Base-by-base conservation (phyloP, 2,329 filamentous ascomycete species). In the Blastomyces parvus region DNA sequence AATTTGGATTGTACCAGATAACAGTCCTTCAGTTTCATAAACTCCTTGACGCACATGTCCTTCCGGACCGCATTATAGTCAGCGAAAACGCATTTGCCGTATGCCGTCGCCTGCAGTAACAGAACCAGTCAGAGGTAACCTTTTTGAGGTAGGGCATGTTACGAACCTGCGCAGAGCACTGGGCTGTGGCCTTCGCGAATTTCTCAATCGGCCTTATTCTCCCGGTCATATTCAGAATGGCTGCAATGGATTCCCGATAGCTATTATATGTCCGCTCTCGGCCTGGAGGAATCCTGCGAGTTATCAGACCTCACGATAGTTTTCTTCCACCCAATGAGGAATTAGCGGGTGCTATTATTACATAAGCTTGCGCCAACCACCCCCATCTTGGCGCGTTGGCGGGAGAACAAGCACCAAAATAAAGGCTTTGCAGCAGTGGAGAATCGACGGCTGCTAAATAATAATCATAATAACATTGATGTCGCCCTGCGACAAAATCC, bases 61-160 rank as follows among this genome's bases (percentile, higher is more conserved):
- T 96, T 96, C 69, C 91, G 84, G 2, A 96, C 85, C 3, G 91
- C 85, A 72, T 93, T 93, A 77, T 96, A 97, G 73, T 97, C 93
- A 48, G 86, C 85, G 60, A 93, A 84, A 67, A 99, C 87, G 74
- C 94, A 99, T 80, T 91, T 92, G 68, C 93, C 94, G 72, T 97
- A 99, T 14, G 84, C 81, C 2, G 90, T 82, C 61, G 90, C 88
- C 93, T 97, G 66, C 33, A 63, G 60, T 48, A 38, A 57, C 8
- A 22, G 33, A 22, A 56, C 33, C 53, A 56, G 2, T 52, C 64
- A 46, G 57, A 1, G 27, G 27, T n/a, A 25, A 40, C 38, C 22
- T 33, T 25, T 60, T 19, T 14, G 11, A 44, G 38, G 25, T 38
- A 48, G 58, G 33, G 40, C 50, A 27, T 19, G n/a, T 22, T 33